phyloP scores from a whole-genome alignment of 2,329 filamentous ascomycete genomes.

The Aspergillus caelatus region DNA sequence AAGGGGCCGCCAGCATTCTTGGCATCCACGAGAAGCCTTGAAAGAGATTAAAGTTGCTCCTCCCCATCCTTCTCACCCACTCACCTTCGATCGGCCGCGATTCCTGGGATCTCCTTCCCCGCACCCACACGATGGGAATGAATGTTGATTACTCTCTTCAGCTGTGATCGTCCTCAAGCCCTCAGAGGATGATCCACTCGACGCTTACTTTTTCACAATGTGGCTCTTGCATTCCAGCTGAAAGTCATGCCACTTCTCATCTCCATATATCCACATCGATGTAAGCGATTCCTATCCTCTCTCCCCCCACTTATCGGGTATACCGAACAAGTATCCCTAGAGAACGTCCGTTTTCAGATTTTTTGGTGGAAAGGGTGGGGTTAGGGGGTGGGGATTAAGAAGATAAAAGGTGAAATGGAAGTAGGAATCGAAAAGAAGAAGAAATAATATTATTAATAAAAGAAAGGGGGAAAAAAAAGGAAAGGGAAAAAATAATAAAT shows the following conservation, averaged over 20 bases:
- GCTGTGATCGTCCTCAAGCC: constrained; percentile 6
- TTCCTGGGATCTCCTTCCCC: constrained; percentile 27
- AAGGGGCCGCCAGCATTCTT: constrained; percentile 17
- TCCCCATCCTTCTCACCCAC: constrained; percentile 20
- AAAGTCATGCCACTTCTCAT: constrained; percentile 10
- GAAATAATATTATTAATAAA: not conserved
- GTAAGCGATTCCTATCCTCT: not conserved
- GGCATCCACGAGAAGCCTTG: constrained; percentile 20
- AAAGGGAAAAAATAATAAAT: not conserved
- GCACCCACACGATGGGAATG: constrained; percentile 21
- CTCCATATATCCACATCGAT: constrained; percentile 3
- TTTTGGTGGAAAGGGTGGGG: not conserved
- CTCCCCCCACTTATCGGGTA: constrained; percentile 4
- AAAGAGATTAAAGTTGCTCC: constrained; percentile 23
- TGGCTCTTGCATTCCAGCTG: constrained; percentile 8
- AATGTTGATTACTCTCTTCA: constrained; percentile 2
- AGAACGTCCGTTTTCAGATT: not conserved
- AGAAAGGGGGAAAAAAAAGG: not conserved
- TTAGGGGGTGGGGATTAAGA: not conserved
- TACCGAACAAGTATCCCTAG: not conserved
- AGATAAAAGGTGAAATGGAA: no score
- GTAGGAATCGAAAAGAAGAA: not conserved
- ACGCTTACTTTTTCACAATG: constrained; percentile 4
- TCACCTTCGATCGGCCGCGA: constrained; percentile 21
- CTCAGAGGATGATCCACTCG: constrained; percentile 8